Percentiles rank a stretch among this genome's conserved stretches.
Conservation (phyloP, 192 early-diverging fungal species). For the Chytriomyces sp. region DNA sequence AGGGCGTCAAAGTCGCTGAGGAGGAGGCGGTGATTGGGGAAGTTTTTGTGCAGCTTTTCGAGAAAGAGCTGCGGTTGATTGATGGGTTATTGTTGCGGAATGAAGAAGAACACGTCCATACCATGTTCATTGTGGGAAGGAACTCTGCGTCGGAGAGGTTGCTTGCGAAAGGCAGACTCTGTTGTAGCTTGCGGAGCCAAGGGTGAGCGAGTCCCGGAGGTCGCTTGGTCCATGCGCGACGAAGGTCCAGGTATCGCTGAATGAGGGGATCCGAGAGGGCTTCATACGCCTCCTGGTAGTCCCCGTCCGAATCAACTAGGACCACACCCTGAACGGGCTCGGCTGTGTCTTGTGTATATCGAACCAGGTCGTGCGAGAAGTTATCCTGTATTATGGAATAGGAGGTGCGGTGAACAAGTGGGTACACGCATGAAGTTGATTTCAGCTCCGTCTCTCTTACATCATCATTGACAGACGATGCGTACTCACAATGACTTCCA, state of each 20-base stretch:
- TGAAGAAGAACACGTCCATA: neutral
- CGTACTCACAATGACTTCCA: conserved; percentile 92
- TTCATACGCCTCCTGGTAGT: conserved; percentile 86
- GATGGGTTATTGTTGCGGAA: conserved; percentile 1
- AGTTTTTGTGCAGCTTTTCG: conserved; percentile 73
- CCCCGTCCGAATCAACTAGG: conserved; percentile 75
- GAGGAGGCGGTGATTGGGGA: conserved; percentile 85
- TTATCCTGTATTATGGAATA: conserved; percentile 75
- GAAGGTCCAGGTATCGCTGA: conserved; percentile 63
- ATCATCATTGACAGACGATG: no score
- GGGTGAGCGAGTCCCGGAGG: conserved; percentile 57
- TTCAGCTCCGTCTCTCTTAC: no score
- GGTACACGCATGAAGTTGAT: neutral
- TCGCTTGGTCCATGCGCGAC: conserved; percentile 61
- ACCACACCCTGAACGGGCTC: conserved; percentile 83
- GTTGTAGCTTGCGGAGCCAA: conserved; percentile 56
- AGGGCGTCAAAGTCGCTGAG: conserved; percentile 87
- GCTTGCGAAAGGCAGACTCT: conserved; percentile 75
- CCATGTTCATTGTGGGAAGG: conserved; percentile 77
- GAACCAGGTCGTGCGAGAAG: conserved; percentile 92
- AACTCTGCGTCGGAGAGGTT: conserved; percentile 88
- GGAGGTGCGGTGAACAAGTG: conserved; percentile 4
- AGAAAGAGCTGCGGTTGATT: conserved; percentile 60
- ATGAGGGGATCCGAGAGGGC: conserved; percentile 78
- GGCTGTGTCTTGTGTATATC: conserved; percentile 75